Percentiles rank a stretch among this genome's conserved stretches.
Conservation (phyloP, 257 asterid genomes). For the Cruciata laevipes region DNA sequence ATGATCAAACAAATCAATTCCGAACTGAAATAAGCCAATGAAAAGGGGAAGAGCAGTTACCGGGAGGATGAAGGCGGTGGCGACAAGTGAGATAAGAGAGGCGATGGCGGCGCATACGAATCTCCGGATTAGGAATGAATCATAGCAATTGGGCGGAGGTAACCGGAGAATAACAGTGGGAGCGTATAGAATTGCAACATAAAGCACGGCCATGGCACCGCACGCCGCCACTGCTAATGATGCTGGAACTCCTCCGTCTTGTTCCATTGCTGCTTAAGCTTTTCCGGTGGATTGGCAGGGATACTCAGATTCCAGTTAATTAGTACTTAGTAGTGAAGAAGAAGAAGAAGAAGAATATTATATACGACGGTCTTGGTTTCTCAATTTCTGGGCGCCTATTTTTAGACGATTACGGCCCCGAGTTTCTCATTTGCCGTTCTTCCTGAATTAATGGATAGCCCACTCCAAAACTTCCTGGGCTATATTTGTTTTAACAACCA, state of each 20-base stretch:
- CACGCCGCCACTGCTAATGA: constrained; percentile 50
- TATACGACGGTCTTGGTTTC: not conserved
- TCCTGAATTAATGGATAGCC: not conserved
- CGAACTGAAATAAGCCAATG: not conserved
- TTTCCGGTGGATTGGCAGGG: not conserved
- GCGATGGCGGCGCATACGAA: constrained; percentile 76
- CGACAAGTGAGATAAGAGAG: constrained; percentile 51
- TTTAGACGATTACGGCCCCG: not conserved
- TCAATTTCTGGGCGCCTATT: not conserved
- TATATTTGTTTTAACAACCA: no score
- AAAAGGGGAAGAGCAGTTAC: constrained; percentile 27
- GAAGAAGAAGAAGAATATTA: no score
- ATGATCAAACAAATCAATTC: not conserved
- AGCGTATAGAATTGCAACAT: constrained; percentile 73
- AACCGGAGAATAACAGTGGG: constrained; percentile 74
- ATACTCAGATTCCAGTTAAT: not conserved
- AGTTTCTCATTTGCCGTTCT: no score
- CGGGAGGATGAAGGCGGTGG: constrained; percentile 60
- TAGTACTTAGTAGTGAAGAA: no score
- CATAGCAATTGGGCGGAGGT: constrained; percentile 65
- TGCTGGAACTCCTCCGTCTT: constrained; percentile 30
- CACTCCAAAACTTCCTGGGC: no score
- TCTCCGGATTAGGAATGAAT: constrained; percentile 63
- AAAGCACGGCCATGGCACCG: constrained; percentile 58
- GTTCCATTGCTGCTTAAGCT: constrained; percentile 11